Conservation (phyloP, 2,329 filamentous ascomycete genomes). For the Emydomyces testavorans region DNA sequence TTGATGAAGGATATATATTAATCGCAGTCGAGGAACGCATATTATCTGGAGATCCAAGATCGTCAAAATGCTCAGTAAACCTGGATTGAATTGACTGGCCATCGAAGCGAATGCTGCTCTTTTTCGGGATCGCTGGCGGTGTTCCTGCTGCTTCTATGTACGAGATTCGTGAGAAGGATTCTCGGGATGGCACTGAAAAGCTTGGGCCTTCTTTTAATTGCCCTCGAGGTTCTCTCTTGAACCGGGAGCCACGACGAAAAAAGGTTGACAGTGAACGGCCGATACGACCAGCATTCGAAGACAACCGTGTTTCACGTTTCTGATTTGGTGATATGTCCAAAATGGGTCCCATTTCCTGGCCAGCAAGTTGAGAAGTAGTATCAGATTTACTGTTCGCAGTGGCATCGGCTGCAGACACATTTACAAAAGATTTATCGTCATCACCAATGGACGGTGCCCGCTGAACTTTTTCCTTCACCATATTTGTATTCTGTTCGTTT, state of each 20-base stretch:
- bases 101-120: constrained; percentile 38
- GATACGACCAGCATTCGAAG: constrained; percentile 19
- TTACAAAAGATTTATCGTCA: constrained; percentile 1
- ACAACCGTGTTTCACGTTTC: constrained; percentile 5
- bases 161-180: constrained; percentile 58
- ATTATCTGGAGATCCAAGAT: constrained; percentile 72
- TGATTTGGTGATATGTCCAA: constrained; percentile 6
- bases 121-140: constrained; percentile 27
- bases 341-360: constrained; percentile 1
- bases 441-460: neutral
- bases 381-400: neutral
- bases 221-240: constrained; percentile 1
- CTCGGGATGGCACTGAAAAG: constrained; percentile 84
- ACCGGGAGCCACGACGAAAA: constrained; percentile 52
- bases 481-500: neutral
- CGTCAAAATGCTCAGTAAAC: constrained; percentile 84
- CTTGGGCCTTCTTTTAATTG: constrained; percentile 7
- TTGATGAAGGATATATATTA: constrained; percentile 13
- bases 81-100: constrained; percentile 74
- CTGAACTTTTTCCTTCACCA: neutral
- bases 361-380: constrained; percentile 1
- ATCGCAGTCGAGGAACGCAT: constrained; percentile 61
- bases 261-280: constrained; percentile 54
- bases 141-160: constrained; percentile 31
- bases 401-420: constrained; percentile 1